Conservation (phyloP, 2,329 filamentous ascomycete genomes). For the Thielaviopsis euricoi region DNA sequence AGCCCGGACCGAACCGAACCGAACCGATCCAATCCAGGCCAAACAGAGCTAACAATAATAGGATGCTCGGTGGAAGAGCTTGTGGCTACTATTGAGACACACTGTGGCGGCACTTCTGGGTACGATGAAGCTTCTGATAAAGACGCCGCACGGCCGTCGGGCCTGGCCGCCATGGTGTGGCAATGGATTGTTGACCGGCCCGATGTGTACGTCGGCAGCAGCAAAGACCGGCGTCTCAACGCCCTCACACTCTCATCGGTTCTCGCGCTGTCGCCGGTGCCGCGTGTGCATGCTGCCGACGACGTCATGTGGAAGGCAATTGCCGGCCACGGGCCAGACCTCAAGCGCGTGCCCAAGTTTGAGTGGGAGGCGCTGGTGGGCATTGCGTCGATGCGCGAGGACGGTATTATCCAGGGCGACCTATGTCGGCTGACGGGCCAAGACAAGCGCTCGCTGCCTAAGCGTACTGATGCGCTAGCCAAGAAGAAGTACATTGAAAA, state of each 20-base stretch:
- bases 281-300: slow-evolving; percentile 32
- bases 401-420: slow-evolving; percentile 45
- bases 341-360: slow-evolving; percentile 38
- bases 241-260: slow-evolving; percentile 13
- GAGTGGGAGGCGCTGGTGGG: slow-evolving; percentile 43
- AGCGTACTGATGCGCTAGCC: slow-evolving; percentile 40
- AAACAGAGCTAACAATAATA: not conserved
- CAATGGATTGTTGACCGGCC: slow-evolving; percentile 15
- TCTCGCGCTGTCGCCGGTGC: slow-evolving; percentile 12
- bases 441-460: slow-evolving; percentile 47
- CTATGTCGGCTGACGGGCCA: slow-evolving; percentile 40
- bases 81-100: slow-evolving; percentile 1
- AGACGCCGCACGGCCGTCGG: not conserved
- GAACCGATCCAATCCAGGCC: too few species aligned
- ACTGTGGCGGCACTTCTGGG: not conserved
- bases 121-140: not conserved
- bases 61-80: not conserved
- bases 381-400: slow-evolving; percentile 35
- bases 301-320: slow-evolving; percentile 42
- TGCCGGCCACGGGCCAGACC: slow-evolving; percentile 41
- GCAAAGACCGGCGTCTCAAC: slow-evolving; percentile 13
- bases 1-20: too few species aligned
- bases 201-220: slow-evolving; percentile 14
- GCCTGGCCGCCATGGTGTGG: slow-evolving; percentile 12
- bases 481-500: slow-evolving; percentile 47